A percentile compares a stretch with the other conserved stretches of the same genome.
Conservation (phyloP, 352 stramenopile genomes). For the Stramenopiles sp. region DNA sequence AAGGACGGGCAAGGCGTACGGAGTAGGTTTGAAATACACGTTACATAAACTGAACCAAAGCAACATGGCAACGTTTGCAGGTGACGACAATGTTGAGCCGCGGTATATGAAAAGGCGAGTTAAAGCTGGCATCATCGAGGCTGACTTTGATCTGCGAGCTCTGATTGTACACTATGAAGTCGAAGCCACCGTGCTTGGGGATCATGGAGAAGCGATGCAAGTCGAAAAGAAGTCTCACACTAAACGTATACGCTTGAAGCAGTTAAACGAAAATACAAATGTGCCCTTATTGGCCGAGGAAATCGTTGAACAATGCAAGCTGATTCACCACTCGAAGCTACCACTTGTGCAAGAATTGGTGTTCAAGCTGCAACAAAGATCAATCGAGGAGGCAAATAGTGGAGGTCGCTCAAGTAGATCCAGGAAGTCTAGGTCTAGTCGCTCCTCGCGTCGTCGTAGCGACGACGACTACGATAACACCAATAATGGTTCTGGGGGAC, state of each 20-base stretch:
- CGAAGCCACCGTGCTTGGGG: conserved; percentile 22
- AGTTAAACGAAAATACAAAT: conserved; percentile 25
- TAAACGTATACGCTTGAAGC: conserved; percentile 29
- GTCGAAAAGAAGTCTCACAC: conserved; percentile 26
- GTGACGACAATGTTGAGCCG: not conserved
- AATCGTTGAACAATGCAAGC: conserved; percentile 35
- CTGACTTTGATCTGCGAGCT: conserved; percentile 25
- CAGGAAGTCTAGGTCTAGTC: conserved; percentile 3
- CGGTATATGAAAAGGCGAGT: conserved; percentile 18
- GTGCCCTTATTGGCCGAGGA: conserved; percentile 28
- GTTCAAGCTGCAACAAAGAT: conserved; percentile 27
- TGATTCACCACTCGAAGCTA: conserved; percentile 29
- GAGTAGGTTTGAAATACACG: no score
- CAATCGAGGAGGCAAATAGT: conserved; percentile 12
- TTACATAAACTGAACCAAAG: not conserved
- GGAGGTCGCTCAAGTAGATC: not conserved
- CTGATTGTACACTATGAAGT: conserved; percentile 29
- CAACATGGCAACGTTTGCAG: not conserved
- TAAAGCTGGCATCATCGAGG: conserved; percentile 21
- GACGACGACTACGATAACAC: not conserved
- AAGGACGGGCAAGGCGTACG: no score
- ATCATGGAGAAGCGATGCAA: conserved; percentile 12
- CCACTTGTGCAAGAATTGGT: conserved; percentile 29
- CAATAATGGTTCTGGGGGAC: conserved; percentile 14
- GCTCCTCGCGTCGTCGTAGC: not conserved